Base-by-base conservation (phyloP, 2,329 filamentous ascomycete species). In the Pseudomassariella vexata region DNA sequence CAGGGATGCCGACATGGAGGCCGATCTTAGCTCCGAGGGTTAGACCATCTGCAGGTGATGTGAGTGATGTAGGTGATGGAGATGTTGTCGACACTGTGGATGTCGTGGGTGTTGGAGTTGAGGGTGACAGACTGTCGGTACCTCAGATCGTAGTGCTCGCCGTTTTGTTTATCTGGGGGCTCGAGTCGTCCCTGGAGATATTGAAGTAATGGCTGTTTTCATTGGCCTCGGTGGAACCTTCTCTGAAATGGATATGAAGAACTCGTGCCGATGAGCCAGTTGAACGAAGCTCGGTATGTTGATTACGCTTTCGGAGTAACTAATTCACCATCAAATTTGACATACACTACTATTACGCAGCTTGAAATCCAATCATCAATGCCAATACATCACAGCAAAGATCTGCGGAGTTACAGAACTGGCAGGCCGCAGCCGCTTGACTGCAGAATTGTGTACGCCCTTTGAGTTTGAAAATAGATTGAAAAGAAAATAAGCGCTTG, bases 151-250 rank as follows among this genome's bases (percentile, higher is more conserved):
- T 17, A 17, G 24, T 27, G 14, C 15, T 10, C 15, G 15, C 24
- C 3, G 6, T 17, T 4, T 11, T 12, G 15, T 15, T 27, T 8
- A 17, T 27, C 8, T 15, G 16, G 6, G 24, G 10, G 24, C 19
- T 17, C 15, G 24, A 16, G 8, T 14, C 14, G 9, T 15, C 16
- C 24, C 24, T 17, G 11, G 24, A 14, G 7, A 27, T 27, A 17
- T 27, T 27, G 24, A 27, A 27, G 24, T 27, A 27, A 27, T 27
- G 24, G 15, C 15, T 17, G 16, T 15, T 27, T 9, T 15, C 24
- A 9, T 27, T 15, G 24, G 19, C 24, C 11, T 15, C 15, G 5
- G 24, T 17, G 12, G 15, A 17, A 17, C 24, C 24, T 3, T 27
- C 24, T 17, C 19, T 27, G 15, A 3, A 27, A 27, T 10, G 19